phyloP scores from a whole-genome alignment of 352 stramenopile species.

The Phytophthora quininea region DNA sequence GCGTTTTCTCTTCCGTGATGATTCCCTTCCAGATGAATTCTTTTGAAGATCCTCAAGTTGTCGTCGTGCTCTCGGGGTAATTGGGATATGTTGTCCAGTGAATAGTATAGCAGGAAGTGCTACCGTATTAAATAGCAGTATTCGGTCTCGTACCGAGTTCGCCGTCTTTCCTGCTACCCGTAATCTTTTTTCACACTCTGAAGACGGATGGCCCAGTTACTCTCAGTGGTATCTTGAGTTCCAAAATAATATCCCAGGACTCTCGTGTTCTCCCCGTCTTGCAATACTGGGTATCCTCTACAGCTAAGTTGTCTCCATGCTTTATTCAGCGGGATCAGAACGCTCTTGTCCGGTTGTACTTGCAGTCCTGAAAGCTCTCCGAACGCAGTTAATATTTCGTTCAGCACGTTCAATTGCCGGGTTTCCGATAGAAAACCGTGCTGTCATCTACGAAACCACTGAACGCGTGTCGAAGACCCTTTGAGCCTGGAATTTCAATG shows the following conservation, averaged over 20 bases:
- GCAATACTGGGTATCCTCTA: constrained; percentile 6
- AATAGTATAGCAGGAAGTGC: constrained; percentile 6
- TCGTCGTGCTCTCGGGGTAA: not conserved
- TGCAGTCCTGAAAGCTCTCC: constrained; percentile 5
- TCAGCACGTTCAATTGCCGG: not conserved
- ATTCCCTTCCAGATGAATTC: constrained; percentile 11
- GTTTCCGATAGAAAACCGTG: not conserved
- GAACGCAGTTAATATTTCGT: not conserved
- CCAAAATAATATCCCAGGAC: constrained; percentile 9
- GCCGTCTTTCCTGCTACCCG: not conserved
- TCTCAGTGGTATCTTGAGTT: not conserved
- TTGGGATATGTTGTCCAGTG: constrained; percentile 7
- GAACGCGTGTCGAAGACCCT: not conserved
- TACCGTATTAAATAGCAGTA: constrained; percentile 8
- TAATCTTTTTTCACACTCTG: constrained; percentile 1
- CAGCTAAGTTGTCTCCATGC: not conserved
- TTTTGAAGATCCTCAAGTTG: constrained; percentile 13
- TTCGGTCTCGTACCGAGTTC: constrained; percentile 7
- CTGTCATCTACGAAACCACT: constrained; percentile 14
- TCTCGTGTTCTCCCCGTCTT: not conserved
- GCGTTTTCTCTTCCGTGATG: not conserved
- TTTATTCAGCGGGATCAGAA: constrained; percentile 2
- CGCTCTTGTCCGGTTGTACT: constrained; percentile 8
- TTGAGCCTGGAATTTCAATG: not conserved
- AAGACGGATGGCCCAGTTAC: constrained; percentile 9